phyloP scores from a whole-genome alignment of 225 moss, liverwort and hornwort genomes.

The Lunularia cruciata region DNA sequence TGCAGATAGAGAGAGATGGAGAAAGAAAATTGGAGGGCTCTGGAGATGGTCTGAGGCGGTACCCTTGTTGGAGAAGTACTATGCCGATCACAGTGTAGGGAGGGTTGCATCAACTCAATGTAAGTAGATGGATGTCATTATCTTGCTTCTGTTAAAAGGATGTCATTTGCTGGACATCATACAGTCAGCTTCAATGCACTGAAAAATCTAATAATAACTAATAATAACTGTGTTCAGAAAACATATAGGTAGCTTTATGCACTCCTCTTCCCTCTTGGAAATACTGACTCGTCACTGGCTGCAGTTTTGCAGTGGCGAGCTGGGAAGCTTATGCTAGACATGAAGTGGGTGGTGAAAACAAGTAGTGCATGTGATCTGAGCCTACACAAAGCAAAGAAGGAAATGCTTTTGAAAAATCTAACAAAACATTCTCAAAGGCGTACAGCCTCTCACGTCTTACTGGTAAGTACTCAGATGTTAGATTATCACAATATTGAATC shows the following conservation, averaged over 20 bases:
- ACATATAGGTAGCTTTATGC: no score
- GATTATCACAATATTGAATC: no score
- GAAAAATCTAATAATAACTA: not conserved
- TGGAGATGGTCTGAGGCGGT: conserved; percentile 64
- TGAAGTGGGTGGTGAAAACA: conserved; percentile 35
- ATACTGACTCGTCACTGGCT: not conserved
- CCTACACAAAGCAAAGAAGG: conserved; percentile 35
- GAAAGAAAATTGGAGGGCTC: conserved; percentile 55
- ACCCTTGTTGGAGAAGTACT: conserved; percentile 48
- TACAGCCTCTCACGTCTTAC: conserved; percentile 41
- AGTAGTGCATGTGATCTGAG: conserved; percentile 36
- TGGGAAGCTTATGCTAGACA: conserved; percentile 44
- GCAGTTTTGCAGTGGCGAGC: conserved; percentile 53
- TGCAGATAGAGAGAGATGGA: conserved; percentile 51
- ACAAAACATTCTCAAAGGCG: conserved; percentile 42
- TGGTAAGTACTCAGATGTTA: conserved; percentile 20
- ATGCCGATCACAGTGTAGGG: conserved; percentile 44
- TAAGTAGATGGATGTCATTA: conserved; percentile 9
- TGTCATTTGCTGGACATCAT: no score
- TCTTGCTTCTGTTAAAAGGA: not conserved
- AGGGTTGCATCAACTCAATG: conserved; percentile 47
- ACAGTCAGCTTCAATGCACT: no score
- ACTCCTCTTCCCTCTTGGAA: no score
- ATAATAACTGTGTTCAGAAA: no score
- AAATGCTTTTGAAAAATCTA: conserved; percentile 33